Evolutionary conservation across 805 yeast genomes (phyloP).

Genomic region (Maudiozyma serrabonitensis): DNA sequence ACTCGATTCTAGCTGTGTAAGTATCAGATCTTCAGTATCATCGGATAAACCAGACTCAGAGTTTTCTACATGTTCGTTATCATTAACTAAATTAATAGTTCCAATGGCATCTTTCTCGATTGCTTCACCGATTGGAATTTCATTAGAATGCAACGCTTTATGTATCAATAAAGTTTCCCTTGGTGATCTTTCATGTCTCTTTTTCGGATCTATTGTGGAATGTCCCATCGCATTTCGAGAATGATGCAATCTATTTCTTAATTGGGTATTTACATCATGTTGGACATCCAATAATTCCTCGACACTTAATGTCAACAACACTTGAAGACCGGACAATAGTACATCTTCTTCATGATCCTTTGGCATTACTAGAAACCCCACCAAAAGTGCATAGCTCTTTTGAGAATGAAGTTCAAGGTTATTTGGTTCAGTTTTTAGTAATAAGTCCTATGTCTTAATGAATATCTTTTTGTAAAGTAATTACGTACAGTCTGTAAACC

Average conservation of each 20-base stretch:
- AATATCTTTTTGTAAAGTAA: too few relatives aligned
- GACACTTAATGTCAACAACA: slow-evolving; percentile 11
- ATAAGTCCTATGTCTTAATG: too few relatives aligned
- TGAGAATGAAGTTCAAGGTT: too few relatives aligned
- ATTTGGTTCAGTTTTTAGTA: too few relatives aligned
- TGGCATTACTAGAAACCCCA: too few relatives aligned
- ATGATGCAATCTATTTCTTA: slow-evolving; percentile 6
- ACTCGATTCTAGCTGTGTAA: slow-evolving; percentile 15
- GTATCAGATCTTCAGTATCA: slow-evolving; percentile 16
- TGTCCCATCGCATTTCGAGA: neutral
- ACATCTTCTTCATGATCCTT: too few relatives aligned
- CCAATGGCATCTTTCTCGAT: neutral
- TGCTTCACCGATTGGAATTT: neutral
- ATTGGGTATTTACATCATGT: slow-evolving; percentile 12
- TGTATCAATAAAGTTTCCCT: neutral
- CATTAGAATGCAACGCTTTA: neutral
- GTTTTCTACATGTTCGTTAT: neutral
- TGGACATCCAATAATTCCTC: slow-evolving; percentile 17
- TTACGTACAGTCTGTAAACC: too few relatives aligned
- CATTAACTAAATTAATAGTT: neutral
- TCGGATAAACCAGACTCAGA: slow-evolving; percentile 1
- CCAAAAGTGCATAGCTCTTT: too few relatives aligned
- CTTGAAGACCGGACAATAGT: slow-evolving; percentile 4
- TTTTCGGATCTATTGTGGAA: neutral
- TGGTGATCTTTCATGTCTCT: neutral